Conservation (phyloP, 139 green algal species). For the Closterium sp. region DNA sequence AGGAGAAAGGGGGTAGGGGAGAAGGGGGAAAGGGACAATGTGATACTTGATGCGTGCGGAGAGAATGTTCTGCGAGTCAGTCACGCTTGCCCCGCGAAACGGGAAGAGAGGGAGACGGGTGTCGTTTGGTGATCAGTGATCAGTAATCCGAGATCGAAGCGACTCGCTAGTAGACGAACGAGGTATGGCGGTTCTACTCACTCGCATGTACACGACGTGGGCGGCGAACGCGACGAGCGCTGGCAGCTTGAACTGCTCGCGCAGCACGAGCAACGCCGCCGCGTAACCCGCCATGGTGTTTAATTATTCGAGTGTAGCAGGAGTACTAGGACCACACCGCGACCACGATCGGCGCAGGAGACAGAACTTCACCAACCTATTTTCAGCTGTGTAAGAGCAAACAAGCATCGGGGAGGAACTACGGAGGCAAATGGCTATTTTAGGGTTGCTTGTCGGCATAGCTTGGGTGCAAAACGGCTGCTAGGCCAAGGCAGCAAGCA, state of each 20-base stretch:
- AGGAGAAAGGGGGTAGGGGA: background rate
- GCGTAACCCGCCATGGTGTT: background rate
- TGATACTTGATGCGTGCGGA: background rate
- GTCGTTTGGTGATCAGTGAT: too few relatives aligned
- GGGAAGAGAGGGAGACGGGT: too few relatives aligned
- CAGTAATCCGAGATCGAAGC: background rate
- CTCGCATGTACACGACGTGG: constrained; percentile 5
- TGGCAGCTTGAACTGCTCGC: background rate
- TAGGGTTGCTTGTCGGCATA: background rate
- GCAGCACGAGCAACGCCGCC: background rate
- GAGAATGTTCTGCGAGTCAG: too few relatives aligned
- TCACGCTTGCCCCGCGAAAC: too few relatives aligned
- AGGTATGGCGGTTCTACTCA: background rate
- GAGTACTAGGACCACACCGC: too few relatives aligned
- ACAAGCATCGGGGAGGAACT: background rate
- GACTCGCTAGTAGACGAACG: background rate
- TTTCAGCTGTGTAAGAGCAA: too few relatives aligned
- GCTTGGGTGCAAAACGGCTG: too few relatives aligned
- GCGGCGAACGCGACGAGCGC: constrained; percentile 19
- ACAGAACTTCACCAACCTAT: too few relatives aligned
- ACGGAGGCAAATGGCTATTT: background rate
- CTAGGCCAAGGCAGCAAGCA: background rate
- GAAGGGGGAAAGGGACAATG: background rate
- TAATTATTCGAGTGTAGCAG: too few relatives aligned
- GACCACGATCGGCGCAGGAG: too few relatives aligned